Percentiles rank a stretch among this genome's conserved stretches.
Conservation (phyloP, 2,329 filamentous ascomycete species). For the Penicillium sp. region DNA sequence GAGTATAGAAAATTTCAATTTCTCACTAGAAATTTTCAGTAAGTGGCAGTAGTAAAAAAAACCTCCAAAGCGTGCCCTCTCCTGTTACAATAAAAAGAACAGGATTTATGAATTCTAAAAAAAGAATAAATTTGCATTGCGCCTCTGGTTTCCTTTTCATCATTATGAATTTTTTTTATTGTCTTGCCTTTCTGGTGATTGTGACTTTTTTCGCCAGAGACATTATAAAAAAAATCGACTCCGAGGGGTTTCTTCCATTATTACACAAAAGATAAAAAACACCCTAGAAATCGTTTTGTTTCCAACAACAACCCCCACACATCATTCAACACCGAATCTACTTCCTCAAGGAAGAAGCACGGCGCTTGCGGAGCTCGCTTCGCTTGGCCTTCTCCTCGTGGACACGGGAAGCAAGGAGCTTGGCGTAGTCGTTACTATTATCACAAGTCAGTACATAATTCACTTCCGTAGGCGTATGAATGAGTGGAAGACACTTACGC, state of each 20-base stretch:
- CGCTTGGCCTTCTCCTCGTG: conserved; percentile 92
- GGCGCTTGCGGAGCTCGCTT: conserved; percentile 91
- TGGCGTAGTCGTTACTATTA: conserved; percentile 85
- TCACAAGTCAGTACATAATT: background rate
- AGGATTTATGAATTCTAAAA: conserved; percentile 11
- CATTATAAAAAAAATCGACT: background rate
- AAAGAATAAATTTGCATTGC: conserved; percentile 11
- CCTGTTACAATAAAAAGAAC: conserved; percentile 3
- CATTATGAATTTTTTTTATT: conserved; percentile 8
- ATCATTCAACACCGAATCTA: conserved; percentile 40
- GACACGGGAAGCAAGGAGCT: conserved; percentile 95
- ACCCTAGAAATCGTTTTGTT: conserved; percentile 19
- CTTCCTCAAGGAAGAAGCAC: conserved; percentile 91
- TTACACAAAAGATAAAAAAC: conserved; percentile 20
- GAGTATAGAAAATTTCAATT: conserved; percentile 1
- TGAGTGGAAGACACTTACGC: conserved; percentile 65
- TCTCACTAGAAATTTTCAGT: conserved; percentile 1
- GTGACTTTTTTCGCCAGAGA: background rate
- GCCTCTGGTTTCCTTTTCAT: conserved; percentile 12
- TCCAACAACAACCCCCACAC: conserved; percentile 13
- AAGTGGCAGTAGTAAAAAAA: background rate
- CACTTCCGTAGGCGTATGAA: background rate
- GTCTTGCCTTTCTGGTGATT: background rate
- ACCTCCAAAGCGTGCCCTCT: background rate
- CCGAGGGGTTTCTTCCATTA: conserved; percentile 5